Evolutionary conservation across 371 early-diverging fungal species (phyloP), one percentile per base, ranked within the genome.

Genomic region (Dichotomocladium elegans): DNA sequence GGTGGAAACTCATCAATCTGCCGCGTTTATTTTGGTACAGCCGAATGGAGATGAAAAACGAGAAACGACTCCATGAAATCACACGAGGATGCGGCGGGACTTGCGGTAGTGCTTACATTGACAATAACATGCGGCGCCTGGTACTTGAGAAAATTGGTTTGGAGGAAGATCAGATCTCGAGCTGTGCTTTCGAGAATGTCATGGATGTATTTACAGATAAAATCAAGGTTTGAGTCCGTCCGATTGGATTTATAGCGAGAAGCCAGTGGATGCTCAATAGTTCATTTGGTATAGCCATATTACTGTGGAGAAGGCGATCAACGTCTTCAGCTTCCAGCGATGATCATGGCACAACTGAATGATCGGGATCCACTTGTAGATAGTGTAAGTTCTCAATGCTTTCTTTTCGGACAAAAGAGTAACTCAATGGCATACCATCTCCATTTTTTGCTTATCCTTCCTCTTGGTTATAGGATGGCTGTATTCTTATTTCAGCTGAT

Each of bases 231-330:
- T 30, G 30, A 15, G 9, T 2, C 8, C 19, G 25, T 14, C 11
- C 2, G 12, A 19, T 11, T 35, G 29, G 8, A 34, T 14, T 3
- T 46, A 22, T 70, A 77, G 68, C 31, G 12, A 42, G 21, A 24
- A 30, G 10, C 43, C n/a, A 31, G 42, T 27, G 17, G 19, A 22
- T 31, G 2, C 82, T 79, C n/a, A n/a, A n/a, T n/a, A n/a, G n/a
- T n/a, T n/a, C n/a, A n/a, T n/a, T n/a, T n/a, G n/a, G 5, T 46
- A 22, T 70, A 77, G 68, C 82, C 81, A 37, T 66, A 70, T 50
- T 81, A 79, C 57, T 68, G 76, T 53, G 78, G 78, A n/a, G 63
- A 75, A 19, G 76, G 70, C 25, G 76, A 79, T 41, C 82, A 74
- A 53, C 72, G 31, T 27, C 30, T 66, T 15, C 49, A 55, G 6